Conservation (phyloP, 441 rosid genomes). For the Adansonia madagascariensis region DNA sequence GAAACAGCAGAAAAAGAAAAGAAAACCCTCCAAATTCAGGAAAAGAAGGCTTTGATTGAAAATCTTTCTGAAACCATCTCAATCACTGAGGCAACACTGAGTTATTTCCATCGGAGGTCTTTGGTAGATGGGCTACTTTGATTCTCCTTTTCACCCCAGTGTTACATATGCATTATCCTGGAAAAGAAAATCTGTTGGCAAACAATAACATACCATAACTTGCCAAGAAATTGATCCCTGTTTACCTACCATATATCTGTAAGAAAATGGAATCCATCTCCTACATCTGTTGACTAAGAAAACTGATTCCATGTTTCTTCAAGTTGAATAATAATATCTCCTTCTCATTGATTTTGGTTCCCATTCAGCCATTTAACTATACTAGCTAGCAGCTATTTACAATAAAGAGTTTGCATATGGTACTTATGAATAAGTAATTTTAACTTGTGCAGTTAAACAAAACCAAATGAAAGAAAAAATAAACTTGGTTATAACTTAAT, state of each 20-base stretch:
- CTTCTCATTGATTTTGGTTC: background rate
- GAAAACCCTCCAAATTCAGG: conserved; percentile 9
- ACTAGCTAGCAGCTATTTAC: background rate
- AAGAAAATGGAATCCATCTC: background rate
- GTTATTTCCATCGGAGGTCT: conserved; percentile 14
- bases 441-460: too few species aligned
- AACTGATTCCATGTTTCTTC: background rate
- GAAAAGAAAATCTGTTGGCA: background rate
- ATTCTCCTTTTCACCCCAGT: background rate
- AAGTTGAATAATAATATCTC: background rate
- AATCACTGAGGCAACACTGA: conserved; percentile 9
- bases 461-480: too few species aligned
- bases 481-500: too few species aligned
- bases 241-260: background rate
- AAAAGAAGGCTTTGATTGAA: conserved; percentile 5
- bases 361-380: background rate
- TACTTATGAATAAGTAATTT: background rate
- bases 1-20: background rate
- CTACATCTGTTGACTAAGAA: background rate
- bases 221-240: background rate
- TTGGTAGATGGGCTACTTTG: conserved; percentile 34
- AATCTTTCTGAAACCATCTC: conserved; percentile 23
- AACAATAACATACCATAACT: background rate
- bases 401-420: background rate
- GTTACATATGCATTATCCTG: background rate